Evolutionary conservation across 352 stramenopile species (phyloP), one percentile per base, ranked within the genome.

Genomic region (Globisporangium orthogonon): DNA sequence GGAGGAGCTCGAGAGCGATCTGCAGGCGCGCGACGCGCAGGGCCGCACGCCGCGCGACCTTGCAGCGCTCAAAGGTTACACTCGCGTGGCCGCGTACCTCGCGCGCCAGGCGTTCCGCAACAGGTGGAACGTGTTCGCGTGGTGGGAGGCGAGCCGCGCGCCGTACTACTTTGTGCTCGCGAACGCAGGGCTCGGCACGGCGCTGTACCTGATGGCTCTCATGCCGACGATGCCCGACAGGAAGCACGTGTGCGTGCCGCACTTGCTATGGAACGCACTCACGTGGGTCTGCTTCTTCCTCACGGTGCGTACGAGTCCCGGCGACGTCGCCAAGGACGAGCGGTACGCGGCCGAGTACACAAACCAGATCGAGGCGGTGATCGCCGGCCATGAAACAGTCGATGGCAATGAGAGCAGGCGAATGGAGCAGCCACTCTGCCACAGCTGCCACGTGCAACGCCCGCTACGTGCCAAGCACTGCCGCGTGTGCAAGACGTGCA

Each of bases 401-500:
- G 43, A 58, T 43, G 37, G 11, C 0, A 35, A 50, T 35, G 73
- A 87, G 52, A 69, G 77, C 9, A 73, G 59, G 50, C 48, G 72
- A n/a, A 48, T 88, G 33, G 78, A 87, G 47, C 77, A 77, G 2
- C 78, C 83, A n/a, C 61, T 95, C 35, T 95, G 85, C 56, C 85
- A 95, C 64, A 92, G 67, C 3, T 95, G 85, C 60, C 79, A 89
- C 50, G 80, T 95, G 39, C 80, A 91, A 39, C 70, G 83, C 29
- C 85, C 85, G 6, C 61, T 78, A 0, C 76, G 85, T n/a, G 72
- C 83, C 60, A 95, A 95, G 57, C 85, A 95, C 63, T 95, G 85
- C 53, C 83, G 86, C 30, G 79, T 98, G 23, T 98, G 95, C 78
- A 91, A 96, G 64, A 80, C 80, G 29, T 98, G 95, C 52, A 87